Base-by-base conservation (phyloP, 345 rosid species). In the Sonneratia alba region DNA sequence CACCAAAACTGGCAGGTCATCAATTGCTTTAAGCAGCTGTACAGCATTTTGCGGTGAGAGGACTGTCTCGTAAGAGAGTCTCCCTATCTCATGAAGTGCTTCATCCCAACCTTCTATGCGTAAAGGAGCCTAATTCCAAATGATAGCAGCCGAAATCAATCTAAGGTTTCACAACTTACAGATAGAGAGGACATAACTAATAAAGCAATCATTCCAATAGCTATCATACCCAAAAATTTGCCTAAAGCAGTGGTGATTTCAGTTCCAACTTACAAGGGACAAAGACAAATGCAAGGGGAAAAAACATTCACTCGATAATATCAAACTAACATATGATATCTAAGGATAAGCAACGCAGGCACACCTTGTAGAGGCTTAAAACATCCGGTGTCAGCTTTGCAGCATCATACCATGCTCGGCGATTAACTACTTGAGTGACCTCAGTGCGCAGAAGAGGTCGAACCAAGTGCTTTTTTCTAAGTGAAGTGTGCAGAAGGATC, bases 71-170 rank as follows among this genome's bases (percentile, higher is more conserved):
- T 86, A 75, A 21, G 98, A 94, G 75, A 91, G 84, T 83, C 87
- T 86, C 47, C 98, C 91, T 43, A 94, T 86, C 83, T 94, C 98
- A 67, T 90, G 95, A 67, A 94, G 89, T 55, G 97, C 97, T 81
- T 94, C 96, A 67, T 94, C 97, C 98, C 98, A 94, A 72, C 98
- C 96, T 83, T 89, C 95, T 19, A 87, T 84, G 61, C 86, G 87
- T 45, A 94, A 80, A 3, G 97, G 98, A 8, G 91, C 93, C 97
- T 93, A 79, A 70, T 73, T 76, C 56, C 53, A 68, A 32, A 22
- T 1, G 0, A 15, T 8, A 42, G 36, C 19, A 45, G 18, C 24
- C 56, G 7, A 42, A 1, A 38, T 67, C 19, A 68, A 45, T 43
- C 16, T 22, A 24, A 48, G 37, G 22, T 48, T 10, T 34, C 13